These are phyloP conservation scores for Aureobasidium sp. DNA, from an alignment of 2,329 filamentous ascomycete species.

Conservation along the genomic window DNA sequence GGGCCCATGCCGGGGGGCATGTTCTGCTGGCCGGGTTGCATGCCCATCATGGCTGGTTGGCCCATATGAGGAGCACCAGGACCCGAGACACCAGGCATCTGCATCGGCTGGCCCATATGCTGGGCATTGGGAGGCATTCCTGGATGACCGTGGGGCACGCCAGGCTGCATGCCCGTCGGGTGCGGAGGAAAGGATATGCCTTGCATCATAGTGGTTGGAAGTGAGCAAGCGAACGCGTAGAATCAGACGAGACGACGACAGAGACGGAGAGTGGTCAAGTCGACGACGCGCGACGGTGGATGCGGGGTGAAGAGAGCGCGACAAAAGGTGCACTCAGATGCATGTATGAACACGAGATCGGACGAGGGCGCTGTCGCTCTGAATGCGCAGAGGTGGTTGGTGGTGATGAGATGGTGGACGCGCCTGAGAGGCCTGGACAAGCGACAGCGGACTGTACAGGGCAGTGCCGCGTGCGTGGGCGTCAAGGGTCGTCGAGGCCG, in stretches of 20 bases:
- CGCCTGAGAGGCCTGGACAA: not conserved
- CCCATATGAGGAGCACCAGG: conserved; percentile 65
- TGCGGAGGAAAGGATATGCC: conserved; percentile 52
- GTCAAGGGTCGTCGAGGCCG: not conserved
- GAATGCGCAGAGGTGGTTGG: not conserved
- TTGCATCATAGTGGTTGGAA: conserved; percentile 33
- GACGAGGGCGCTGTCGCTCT: not conserved
- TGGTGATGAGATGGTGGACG: not conserved
- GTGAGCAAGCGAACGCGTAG: conserved; percentile 8
- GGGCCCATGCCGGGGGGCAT: conserved; percentile 34
- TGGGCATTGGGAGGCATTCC: conserved; percentile 62
- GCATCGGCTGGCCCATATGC: conserved; percentile 62
- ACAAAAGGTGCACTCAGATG: conserved; percentile 1
- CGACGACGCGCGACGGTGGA: not conserved
- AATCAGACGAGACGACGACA: not conserved
- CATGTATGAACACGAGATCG: conserved; percentile 1
- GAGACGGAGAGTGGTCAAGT: not conserved
- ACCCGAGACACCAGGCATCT: conserved; percentile 66
- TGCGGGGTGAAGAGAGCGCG: not conserved
- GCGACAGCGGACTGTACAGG: conserved; percentile 2
- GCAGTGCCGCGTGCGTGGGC: conserved; percentile 7
- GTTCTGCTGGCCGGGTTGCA: conserved; percentile 60
- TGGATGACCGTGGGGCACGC: conserved; percentile 57
- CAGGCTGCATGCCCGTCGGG: conserved; percentile 64
- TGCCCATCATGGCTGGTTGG: conserved; percentile 67